Evolutionary conservation across 108 stramenopile species (phyloP).

Genomic region (Skeletonema costatum): DNA sequence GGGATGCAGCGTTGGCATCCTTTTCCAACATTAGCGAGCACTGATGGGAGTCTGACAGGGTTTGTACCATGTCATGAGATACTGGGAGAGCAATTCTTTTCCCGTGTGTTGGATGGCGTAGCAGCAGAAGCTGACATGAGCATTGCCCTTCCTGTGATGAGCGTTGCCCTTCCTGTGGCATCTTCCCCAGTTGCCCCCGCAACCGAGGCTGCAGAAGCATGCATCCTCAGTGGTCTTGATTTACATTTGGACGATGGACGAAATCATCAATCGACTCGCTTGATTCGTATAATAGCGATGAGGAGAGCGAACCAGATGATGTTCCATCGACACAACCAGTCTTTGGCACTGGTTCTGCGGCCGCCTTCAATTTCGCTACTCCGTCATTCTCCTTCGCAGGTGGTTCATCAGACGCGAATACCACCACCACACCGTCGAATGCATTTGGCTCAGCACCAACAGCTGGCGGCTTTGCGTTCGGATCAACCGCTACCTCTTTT

Average conservation of each 20-base stretch:
- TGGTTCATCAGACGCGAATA: not conserved
- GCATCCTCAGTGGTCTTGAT: constrained; percentile 35
- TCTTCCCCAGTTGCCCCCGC: not conserved
- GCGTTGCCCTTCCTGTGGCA: not conserved
- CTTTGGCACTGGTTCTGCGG: not conserved
- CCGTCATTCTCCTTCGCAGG: not conserved
- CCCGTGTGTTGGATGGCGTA: not conserved
- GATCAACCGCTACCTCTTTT: constrained; percentile 21
- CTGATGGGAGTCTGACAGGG: constrained; percentile 59
- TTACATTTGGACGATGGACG: constrained; percentile 24
- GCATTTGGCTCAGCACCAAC: not conserved
- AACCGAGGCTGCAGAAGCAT: constrained; percentile 2
- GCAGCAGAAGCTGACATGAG: not conserved
- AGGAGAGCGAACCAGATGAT: constrained; percentile 2
- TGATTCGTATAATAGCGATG: constrained; percentile 9
- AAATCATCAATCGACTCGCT: not conserved
- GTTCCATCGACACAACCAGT: not conserved
- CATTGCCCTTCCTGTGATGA: not conserved
- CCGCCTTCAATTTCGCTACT: constrained; percentile 6
- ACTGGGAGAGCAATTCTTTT: constrained; percentile 21
- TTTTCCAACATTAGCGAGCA: constrained; percentile 47
- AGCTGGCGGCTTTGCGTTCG: constrained; percentile 28
- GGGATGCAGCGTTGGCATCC: constrained; percentile 9
- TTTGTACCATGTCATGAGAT: constrained; percentile 26
- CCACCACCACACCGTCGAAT: not conserved